Evolutionary conservation across 192 early-diverging fungal genomes (phyloP), one percentile per base, ranked within the genome.

Genomic region (Coemansia asiatica): DNA sequence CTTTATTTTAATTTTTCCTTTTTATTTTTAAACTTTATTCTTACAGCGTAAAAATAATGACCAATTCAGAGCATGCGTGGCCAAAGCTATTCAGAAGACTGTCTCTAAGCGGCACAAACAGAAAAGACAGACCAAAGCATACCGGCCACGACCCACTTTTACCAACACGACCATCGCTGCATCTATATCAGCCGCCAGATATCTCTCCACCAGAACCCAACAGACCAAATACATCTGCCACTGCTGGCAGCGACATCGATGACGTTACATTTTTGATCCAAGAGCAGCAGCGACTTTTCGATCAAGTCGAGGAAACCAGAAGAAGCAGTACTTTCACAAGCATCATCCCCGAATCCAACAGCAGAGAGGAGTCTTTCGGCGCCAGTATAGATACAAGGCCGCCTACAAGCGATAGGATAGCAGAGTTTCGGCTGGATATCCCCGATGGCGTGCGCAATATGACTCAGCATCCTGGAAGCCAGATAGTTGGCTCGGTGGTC

Each of bases 391-490:
- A 35, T 1, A 46, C 44, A 5, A 63, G 55, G 58, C 60, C 76
- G 46, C 76, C 76, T 4, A 78, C 76, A 13, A 68, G 63, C 6
- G 76, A 78, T 13, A 66, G 76, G 1, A 59, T 78, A 4, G 70
- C 69, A 5, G 76, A 72, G 67, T 78, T 78, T 36, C 54, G 60
- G 6, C 60, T 78, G 28, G 63, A 66, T 13, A 78, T 78, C 21
- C 76, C 76, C 27, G 64, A 72, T 10, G 76, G 76, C 27, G 67
- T 78, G 13, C 70, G 76, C 58, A 69, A 69, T 23, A 72, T 67
- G 66, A 63, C 70, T 29, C 69, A 78, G 56, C 64, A 72, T 28
- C 70, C 76, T 0, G 67, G 56, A 23, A 64, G 61, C 53, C 56
- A 50, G 2, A 71, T 78, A 22, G 70, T 72, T 4, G 76, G 76